Evolutionary conservation across 164 flowering plant species (phyloP).

Genomic region (Macadamia integrifolia): DNA sequence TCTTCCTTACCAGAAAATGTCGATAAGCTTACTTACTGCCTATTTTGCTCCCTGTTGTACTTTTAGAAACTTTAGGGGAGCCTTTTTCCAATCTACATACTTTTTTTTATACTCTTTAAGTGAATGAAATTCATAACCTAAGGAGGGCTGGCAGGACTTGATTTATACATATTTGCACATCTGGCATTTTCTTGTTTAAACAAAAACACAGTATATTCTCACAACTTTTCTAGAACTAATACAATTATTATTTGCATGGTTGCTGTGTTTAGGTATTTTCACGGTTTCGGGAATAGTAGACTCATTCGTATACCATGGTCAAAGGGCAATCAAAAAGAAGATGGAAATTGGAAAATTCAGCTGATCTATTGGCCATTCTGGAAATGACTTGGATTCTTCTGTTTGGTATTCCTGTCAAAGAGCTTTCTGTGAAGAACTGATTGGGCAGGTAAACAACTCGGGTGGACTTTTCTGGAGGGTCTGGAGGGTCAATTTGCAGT

Average conservation of each 20-base stretch:
- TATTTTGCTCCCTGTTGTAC: no score
- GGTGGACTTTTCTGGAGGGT: not conserved
- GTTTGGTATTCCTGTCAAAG: slow-evolving; percentile 7
- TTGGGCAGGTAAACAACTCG: slow-evolving; percentile 2
- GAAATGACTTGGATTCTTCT: slow-evolving; percentile 1
- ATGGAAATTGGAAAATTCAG: slow-evolving; percentile 78
- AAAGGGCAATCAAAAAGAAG: slow-evolving; percentile 76
- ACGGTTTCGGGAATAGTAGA: slow-evolving; percentile 80
- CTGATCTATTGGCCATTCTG: slow-evolving; percentile 18
- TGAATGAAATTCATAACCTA: not conserved
- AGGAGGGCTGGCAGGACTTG: not conserved
- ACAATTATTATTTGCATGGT: not conserved
- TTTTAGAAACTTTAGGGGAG: no score
- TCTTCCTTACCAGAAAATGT: not conserved
- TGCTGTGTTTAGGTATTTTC: slow-evolving; percentile 49
- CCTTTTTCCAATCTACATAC: not conserved
- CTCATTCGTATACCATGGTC: slow-evolving; percentile 83
- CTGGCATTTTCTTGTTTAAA: not conserved
- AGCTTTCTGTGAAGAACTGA: slow-evolving; percentile 5
- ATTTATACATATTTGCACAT: not conserved
- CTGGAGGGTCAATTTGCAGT: not conserved
- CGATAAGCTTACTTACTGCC: no score
- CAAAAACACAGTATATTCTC: not conserved
- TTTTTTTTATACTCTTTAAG: no score
- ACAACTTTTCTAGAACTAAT: not conserved